Evolutionary conservation across 2,329 filamentous ascomycete species (phyloP), one percentile per base, ranked within the genome.

Genomic region (Tolypocladium tropicale): DNA sequence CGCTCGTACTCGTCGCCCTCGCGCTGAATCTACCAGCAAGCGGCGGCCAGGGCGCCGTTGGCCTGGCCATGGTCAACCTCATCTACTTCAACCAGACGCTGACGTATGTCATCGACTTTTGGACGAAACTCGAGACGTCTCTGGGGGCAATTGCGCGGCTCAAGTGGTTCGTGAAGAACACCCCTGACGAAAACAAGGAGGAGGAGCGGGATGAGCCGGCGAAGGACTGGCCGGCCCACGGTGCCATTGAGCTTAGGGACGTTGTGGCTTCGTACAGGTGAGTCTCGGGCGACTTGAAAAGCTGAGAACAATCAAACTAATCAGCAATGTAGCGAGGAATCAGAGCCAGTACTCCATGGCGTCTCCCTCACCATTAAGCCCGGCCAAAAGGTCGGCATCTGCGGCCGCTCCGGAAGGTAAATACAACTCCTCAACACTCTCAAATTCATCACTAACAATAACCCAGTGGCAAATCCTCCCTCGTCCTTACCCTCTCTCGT

Each of bases 391-490:
- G 67, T 82, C 4, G 78, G 73, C 6, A 69, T 81, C 6, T 78
- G 76, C 53, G 79, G 79, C 2, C 75, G 78, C 0, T 79, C 75
- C 6, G 78, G 78, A 28, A 63, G 60, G 56, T 59, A 57, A 53
- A n/a, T 1, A 25, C 21, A 7, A 1, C 32, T 21, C 49, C 21
- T 46, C 10, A 14, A 18, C 9, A 28, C 43, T 25, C 43, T 18
- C 43, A 3, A 6, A 28, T 6, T 6, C 12, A 10, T 10, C 23
- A 48, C 43, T 48, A 10, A 48, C 43, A 28, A 16, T 21, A 23
- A 6, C n/a, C 3, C 18, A 80, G 76, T 55, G 78, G 79, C 2
- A 81, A 81, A 64, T 76, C 73, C 0, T 78, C 77, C 0, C 67
- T 81, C 1, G 64, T 79, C 0, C 67, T 76, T 1, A 69, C 74